Evolutionary conservation across 495 filamentous ascomycete species (phyloP), one percentile per base, ranked within the genome.

Genomic region (Chaetomium fimeti): DNA sequence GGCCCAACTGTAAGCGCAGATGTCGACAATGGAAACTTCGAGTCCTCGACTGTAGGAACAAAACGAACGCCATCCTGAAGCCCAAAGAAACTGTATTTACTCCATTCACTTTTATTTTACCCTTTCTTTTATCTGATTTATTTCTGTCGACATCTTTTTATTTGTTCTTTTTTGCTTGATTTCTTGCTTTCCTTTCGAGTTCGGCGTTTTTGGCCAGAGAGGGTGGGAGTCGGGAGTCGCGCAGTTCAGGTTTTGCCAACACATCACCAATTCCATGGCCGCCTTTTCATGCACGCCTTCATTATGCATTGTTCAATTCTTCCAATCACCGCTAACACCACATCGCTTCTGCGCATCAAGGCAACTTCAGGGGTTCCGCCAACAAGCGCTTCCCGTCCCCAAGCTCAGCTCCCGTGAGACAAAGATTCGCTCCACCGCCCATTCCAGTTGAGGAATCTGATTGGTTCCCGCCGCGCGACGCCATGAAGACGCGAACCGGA

Each of bases 401-500:
- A 60, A 48, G 32, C 27, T 59, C 57, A 59, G 54, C 57, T 60
- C 56, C 7, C 56, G 3, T 2, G 38, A 16, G 54, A 20, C 32
- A 9, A 9, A 24, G 9, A 9, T 5, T 16, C 11, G 54, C 54
- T 57, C 54, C 54, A 57, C 54, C 36, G 24, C 29, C n/a, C 54
- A 6, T 16, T 25, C 54, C 16, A n/a, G 20, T 3, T 11, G 28
- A n/a, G 36, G 11, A 12, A 29, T 40, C 11, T 66, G 60, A 58
- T 71, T 68, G 63, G 67, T 49, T 32, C 16, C 3, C 36, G 43
- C 1, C 29, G 11, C 24, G 47, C 3, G 5, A 24, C 58, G 45
- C 49, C 36, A 45, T 38, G 22, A 36, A 60, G 2, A 66, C 67
- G 57, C 67, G 63, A 66, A 68, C 61, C 57, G n/a, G 12, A 38